phyloP scores from a whole-genome alignment of 176 grass and related monocot species.

The Triticum dicoccoides region DNA sequence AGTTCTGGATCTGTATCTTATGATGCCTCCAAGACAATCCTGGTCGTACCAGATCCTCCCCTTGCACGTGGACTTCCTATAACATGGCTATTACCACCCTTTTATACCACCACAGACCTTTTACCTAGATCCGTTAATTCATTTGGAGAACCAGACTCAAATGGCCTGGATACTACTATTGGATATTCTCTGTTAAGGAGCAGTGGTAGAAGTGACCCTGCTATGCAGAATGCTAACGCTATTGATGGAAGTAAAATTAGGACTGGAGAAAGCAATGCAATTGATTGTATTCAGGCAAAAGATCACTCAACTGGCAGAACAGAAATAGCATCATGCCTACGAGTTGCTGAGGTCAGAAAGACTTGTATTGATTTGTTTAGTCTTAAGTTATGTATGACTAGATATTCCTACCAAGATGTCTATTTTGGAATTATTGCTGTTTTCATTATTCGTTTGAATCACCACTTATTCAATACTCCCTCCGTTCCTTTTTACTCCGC shows the following conservation, averaged over 20 bases:
- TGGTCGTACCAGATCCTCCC: conserved; percentile 83
- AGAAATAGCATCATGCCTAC: conserved; percentile 91
- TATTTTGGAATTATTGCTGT: background rate
- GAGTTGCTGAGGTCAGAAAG: conserved; percentile 79
- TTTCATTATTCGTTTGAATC: background rate
- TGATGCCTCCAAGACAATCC: conserved; percentile 70
- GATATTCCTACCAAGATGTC: background rate
- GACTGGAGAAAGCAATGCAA: conserved; percentile 65
- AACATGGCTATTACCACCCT: conserved; percentile 91
- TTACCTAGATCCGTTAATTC: conserved; percentile 57
- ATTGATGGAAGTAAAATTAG: conserved; percentile 76
- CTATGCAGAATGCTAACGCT: conserved; percentile 46
- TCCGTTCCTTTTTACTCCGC: too few species aligned
- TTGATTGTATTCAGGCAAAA: conserved; percentile 87
- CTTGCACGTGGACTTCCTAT: conserved; percentile 69
- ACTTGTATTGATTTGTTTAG: conserved; percentile 23
- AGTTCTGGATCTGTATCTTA: conserved; percentile 57
- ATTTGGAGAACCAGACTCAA: conserved; percentile 39
- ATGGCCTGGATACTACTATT: conserved; percentile 31
- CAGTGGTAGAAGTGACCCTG: conserved; percentile 44
- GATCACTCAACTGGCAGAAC: conserved; percentile 77
- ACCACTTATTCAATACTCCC: background rate
- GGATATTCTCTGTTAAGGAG: conserved; percentile 69
- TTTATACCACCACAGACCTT: conserved; percentile 65
- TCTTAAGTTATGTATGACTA: conserved; percentile 15